Conservation (phyloP, 805 yeast species). For the Saccharomycopsis sp. region DNA sequence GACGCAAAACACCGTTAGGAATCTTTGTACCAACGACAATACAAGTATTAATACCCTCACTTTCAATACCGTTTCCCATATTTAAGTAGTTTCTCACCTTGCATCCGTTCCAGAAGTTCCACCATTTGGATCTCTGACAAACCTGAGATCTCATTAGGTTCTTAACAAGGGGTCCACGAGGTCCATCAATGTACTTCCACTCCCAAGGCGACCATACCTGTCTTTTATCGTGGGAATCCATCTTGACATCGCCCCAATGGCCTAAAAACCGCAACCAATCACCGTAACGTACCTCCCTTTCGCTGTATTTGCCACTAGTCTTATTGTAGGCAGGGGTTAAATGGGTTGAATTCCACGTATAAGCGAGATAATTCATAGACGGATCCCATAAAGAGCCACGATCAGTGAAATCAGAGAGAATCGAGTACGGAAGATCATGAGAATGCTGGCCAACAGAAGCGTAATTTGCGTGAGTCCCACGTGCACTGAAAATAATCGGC, state of each 20-base stretch:
- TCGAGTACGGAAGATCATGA: slow-evolving; percentile 90
- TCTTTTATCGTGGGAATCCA: slow-evolving; percentile 62
- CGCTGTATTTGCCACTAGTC: slow-evolving; percentile 35
- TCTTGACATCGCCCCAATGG: slow-evolving; percentile 83
- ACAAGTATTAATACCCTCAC: slow-evolving; percentile 75
- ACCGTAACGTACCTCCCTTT: slow-evolving; percentile 48
- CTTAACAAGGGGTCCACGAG: slow-evolving; percentile 81
- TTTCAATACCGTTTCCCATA: slow-evolving; percentile 84
- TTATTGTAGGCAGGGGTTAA: slow-evolving; percentile 35
- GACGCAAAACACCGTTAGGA: slow-evolving; percentile 38
- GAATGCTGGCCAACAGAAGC: slow-evolving; percentile 95
- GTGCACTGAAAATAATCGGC: slow-evolving; percentile 81
- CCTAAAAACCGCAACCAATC: slow-evolving; percentile 80
- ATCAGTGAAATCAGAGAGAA: slow-evolving; percentile 88
- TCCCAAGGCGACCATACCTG: slow-evolving; percentile 86
- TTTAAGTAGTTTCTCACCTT: slow-evolving; percentile 66
- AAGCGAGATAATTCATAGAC: slow-evolving; percentile 68
- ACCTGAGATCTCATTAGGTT: slow-evolving; percentile 62
- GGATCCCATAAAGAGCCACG: slow-evolving; percentile 97
- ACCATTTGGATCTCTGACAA: slow-evolving; percentile 87
- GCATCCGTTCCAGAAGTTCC: slow-evolving; percentile 83
- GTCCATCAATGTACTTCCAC: slow-evolving; percentile 89
- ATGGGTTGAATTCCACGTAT: slow-evolving; percentile 60
- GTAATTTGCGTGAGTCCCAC: slow-evolving; percentile 97
- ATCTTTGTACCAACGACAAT: slow-evolving; percentile 57